Percentiles rank a stretch among this genome's conserved stretches.
These are phyloP conservation scores for Clavispora carvajalis DNA, from an alignment of 805 yeast genomes.

Conservation along the genomic window DNA sequence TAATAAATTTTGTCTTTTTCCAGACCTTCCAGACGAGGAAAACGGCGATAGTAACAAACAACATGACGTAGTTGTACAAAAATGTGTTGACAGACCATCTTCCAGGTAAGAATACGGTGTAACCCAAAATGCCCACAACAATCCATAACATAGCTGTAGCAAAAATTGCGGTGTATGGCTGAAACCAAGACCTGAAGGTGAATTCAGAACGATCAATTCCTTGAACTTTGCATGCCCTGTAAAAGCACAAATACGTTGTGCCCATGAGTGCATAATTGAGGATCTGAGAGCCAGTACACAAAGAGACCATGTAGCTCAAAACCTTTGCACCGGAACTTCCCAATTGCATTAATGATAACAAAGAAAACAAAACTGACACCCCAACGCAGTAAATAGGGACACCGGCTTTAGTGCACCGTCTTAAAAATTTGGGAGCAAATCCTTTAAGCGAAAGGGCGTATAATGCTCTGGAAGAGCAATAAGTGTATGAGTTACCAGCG, in stretches of 20 bases:
- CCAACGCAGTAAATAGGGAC: slow-evolving; percentile 16
- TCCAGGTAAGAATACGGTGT: slow-evolving; percentile 63
- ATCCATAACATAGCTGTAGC: slow-evolving; percentile 30
- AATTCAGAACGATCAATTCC: slow-evolving; percentile 30
- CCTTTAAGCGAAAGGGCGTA: slow-evolving; percentile 16
- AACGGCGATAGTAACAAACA: slow-evolving; percentile 42
- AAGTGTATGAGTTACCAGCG: slow-evolving; percentile 18
- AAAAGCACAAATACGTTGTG: slow-evolving; percentile 15
- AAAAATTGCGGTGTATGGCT: slow-evolving; percentile 33
- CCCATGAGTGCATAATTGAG: slow-evolving; percentile 18
- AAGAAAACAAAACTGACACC: slow-evolving; percentile 15
- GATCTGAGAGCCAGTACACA: slow-evolving; percentile 19
- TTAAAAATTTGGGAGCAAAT: slow-evolving; percentile 14
- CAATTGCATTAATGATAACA: slow-evolving; percentile 17
- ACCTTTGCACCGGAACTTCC: slow-evolving; percentile 13
- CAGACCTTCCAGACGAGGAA: slow-evolving; percentile 32
- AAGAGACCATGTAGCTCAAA: slow-evolving; percentile 17
- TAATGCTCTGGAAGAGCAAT: slow-evolving; percentile 17
- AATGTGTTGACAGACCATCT: slow-evolving; percentile 58
- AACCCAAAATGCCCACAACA: slow-evolving; percentile 59
- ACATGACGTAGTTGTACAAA: slow-evolving; percentile 67
- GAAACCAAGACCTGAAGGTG: slow-evolving; percentile 40
- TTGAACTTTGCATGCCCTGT: slow-evolving; percentile 19
- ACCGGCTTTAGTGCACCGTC: slow-evolving; percentile 12
- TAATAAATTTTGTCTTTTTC: slow-evolving; percentile 33